Conservation (phyloP, 1,284 basidiomycete species). For the Anthracocystis panici-leucophaei region DNA sequence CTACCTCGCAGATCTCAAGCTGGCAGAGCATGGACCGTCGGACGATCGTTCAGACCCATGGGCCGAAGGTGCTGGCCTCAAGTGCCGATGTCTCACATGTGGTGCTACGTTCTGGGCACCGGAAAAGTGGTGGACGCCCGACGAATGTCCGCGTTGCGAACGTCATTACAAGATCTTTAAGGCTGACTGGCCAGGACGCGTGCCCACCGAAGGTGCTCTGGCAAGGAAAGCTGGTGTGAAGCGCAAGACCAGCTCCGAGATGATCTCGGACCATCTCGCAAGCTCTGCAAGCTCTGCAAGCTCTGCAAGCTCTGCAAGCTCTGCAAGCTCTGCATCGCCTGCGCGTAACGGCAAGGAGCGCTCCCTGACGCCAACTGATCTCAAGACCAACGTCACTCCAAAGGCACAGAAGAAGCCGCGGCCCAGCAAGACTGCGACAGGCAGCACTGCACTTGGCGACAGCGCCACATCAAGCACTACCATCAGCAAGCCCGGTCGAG, state of each 20-base stretch:
- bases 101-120: constrained; percentile 63
- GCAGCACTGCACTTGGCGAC: constrained; percentile 9
- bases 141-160: constrained; percentile 67
- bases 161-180: constrained; percentile 69
- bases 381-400: constrained; percentile 22
- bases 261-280: constrained; percentile 43
- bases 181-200: constrained; percentile 63
- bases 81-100: constrained; percentile 64
- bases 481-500: constrained; percentile 4
- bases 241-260: constrained; percentile 43
- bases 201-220: constrained; percentile 43
- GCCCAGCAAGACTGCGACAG: constrained; percentile 9
- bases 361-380: constrained; percentile 37
- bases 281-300: too few species aligned
- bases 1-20: constrained; percentile 41
- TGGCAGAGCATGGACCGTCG: constrained; percentile 50
- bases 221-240: constrained; percentile 43
- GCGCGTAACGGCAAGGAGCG: constrained; percentile 42
- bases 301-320: too few species aligned
- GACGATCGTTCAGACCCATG: constrained; percentile 52
- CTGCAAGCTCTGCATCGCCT: constrained; percentile 34
- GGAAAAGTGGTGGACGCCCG: constrained; percentile 68
- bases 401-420: constrained; percentile 35
- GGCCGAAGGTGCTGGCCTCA: constrained; percentile 50
- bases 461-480: constrained; percentile 1